Evolutionary conservation across 495 filamentous ascomycete genomes (phyloP).

Genomic region (Ramalina peruviana): DNA sequence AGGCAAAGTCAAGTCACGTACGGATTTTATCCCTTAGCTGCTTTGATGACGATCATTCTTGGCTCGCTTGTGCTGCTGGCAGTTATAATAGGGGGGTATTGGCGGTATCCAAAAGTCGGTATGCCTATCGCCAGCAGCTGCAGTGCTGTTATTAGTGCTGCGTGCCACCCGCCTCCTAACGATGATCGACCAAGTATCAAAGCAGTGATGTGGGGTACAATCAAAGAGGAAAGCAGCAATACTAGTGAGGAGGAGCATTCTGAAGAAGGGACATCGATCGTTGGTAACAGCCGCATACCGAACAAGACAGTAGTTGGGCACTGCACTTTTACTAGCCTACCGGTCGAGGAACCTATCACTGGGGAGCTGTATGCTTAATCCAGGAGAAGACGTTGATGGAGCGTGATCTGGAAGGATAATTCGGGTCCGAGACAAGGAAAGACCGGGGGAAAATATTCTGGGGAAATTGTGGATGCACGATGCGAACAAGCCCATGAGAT

Average conservation of each 20-base stretch:
- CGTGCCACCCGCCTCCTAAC: conserved; percentile 23
- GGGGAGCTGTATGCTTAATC: too few relatives aligned
- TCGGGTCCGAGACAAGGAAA: too few relatives aligned
- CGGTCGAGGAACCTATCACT: conserved; percentile 2
- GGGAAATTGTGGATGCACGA: too few relatives aligned
- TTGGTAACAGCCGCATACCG: too few relatives aligned
- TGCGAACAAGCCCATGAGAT: too few relatives aligned
- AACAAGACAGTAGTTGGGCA: neutral
- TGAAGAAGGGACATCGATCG: too few relatives aligned
- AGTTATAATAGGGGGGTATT: conserved; percentile 11
- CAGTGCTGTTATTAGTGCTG: conserved; percentile 32
- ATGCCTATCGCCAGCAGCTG: conserved; percentile 29
- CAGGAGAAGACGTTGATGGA: too few relatives aligned
- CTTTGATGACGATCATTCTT: conserved; percentile 16
- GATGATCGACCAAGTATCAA: conserved; percentile 6
- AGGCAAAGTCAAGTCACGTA: conserved; percentile 7
- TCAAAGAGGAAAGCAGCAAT: neutral
- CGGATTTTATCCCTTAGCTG: conserved; percentile 21
- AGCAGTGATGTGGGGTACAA: conserved; percentile 26
- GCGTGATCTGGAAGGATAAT: too few relatives aligned
- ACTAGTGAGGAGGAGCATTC: neutral
- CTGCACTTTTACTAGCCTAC: conserved; percentile 9
- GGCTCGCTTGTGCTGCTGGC: conserved; percentile 16
- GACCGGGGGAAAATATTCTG: too few relatives aligned
- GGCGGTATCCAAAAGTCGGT: conserved; percentile 13